Percentiles rank a stretch among this genome's conserved stretches.
Conservation (phyloP, 768 basidiomycete genomes). For the Psilocybe tampanensis region DNA sequence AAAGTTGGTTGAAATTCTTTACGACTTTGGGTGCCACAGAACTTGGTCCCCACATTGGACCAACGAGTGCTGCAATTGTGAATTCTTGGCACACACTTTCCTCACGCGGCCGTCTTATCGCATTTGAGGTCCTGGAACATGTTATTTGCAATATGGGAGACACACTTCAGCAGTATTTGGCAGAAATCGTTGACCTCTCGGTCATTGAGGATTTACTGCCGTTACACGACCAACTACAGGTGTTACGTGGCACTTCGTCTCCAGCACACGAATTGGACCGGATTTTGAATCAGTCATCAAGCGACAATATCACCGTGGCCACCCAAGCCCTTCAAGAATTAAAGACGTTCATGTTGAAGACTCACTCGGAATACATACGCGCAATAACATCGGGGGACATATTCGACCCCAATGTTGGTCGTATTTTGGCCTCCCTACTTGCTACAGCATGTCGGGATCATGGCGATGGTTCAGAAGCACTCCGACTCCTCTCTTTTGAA, state of each 20-base stretch:
- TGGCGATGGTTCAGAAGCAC: slow-evolving; percentile 67
- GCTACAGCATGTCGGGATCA: slow-evolving; percentile 69
- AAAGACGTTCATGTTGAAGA: slow-evolving; percentile 57
- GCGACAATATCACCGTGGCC: slow-evolving; percentile 81
- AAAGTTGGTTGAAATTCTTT: slow-evolving; percentile 81
- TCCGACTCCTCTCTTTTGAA: slow-evolving; percentile 79
- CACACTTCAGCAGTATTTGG: slow-evolving; percentile 56
- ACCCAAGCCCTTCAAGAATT: slow-evolving; percentile 77
- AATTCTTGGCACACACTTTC: slow-evolving; percentile 74
- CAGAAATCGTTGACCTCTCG: slow-evolving; percentile 81
- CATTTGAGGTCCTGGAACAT: slow-evolving; percentile 63
- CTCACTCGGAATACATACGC: slow-evolving; percentile 55
- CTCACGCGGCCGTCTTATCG: slow-evolving; percentile 49
- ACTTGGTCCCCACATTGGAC: slow-evolving; percentile 81
- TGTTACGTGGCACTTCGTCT: slow-evolving; percentile 50
- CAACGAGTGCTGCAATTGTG: slow-evolving; percentile 84
- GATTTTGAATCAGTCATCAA: slow-evolving; percentile 72
- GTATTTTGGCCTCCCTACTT: slow-evolving; percentile 67
- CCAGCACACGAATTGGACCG: slow-evolving; percentile 58
- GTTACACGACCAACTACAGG: slow-evolving; percentile 42
- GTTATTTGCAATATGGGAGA: slow-evolving; percentile 65
- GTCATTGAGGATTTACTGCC: slow-evolving; percentile 65
- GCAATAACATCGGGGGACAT: slow-evolving; percentile 79
- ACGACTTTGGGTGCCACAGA: slow-evolving; percentile 66
- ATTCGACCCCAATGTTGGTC: slow-evolving; percentile 78